Conservation (phyloP, 129 eudicot species). For the Oenanthe sinensis region DNA sequence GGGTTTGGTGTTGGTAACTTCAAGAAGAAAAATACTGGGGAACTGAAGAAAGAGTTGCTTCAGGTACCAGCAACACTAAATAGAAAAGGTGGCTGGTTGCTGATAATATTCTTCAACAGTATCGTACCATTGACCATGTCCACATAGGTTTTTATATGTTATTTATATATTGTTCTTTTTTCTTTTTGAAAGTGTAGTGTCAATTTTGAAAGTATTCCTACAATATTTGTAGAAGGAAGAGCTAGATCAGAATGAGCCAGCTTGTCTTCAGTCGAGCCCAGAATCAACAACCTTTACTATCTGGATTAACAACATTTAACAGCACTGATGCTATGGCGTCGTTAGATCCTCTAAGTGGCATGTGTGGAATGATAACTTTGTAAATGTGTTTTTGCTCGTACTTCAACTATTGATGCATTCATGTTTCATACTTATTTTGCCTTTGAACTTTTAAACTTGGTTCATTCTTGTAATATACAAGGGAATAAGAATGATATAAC, state of each 20-base stretch:
- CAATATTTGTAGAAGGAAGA: constrained; percentile 37
- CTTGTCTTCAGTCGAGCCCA: constrained; percentile 45
- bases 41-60: too few relatives aligned
- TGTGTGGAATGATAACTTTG: background rate
- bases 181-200: background rate
- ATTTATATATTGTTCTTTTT: background rate
- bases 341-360: constrained; percentile 75
- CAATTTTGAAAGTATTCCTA: background rate
- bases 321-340: constrained; percentile 52
- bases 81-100: too few relatives aligned
- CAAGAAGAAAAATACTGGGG: too few relatives aligned
- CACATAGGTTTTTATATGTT: constrained; percentile 41
- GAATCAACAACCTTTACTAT: constrained; percentile 48
- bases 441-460: too few relatives aligned
- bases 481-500: too few relatives aligned
- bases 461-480: too few relatives aligned
- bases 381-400: background rate
- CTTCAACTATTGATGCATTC: too few relatives aligned
- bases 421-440: too few relatives aligned
- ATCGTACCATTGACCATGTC: constrained; percentile 52
- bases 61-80: too few relatives aligned
- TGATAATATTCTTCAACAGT: constrained; percentile 22
- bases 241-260: constrained; percentile 23
- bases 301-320: constrained; percentile 78
- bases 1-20: too few relatives aligned